Evolutionary conservation across 768 basidiomycete genomes (phyloP).

Genomic region (Russula vinacea): DNA sequence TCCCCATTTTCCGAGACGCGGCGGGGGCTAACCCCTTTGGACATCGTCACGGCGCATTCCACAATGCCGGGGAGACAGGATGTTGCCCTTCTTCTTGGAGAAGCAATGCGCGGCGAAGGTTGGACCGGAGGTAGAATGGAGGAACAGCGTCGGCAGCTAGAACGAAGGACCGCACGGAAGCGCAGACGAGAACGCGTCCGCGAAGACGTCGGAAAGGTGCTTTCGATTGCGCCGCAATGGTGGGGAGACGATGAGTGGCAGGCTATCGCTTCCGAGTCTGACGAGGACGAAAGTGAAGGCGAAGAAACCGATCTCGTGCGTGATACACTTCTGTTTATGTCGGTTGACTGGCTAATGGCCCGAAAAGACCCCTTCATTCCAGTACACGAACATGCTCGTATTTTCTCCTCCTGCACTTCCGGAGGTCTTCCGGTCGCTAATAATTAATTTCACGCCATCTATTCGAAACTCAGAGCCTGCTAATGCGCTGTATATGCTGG

Average conservation of each 20-base stretch:
- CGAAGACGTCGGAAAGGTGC: slow-evolving; percentile 53
- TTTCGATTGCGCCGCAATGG: slow-evolving; percentile 60
- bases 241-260: slow-evolving; percentile 53
- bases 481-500: slow-evolving; percentile 84
- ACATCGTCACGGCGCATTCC: slow-evolving; percentile 84
- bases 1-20: slow-evolving; percentile 75
- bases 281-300: slow-evolving; percentile 49
- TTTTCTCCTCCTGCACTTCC: slow-evolving; percentile 81
- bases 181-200: slow-evolving; percentile 54
- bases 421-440: slow-evolving; percentile 75
- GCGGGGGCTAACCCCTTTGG: slow-evolving; percentile 79
- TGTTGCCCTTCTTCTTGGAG: slow-evolving; percentile 81
- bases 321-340: slow-evolving; percentile 15
- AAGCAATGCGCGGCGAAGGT: slow-evolving; percentile 82
- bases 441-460: slow-evolving; percentile 69
- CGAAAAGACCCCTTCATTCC: slow-evolving; percentile 63
- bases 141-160: slow-evolving; percentile 56
- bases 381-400: slow-evolving; percentile 88
- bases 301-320: slow-evolving; percentile 51
- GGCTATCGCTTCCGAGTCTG: slow-evolving; percentile 35
- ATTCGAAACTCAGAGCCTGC: slow-evolving; percentile 82
- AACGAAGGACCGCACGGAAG: slow-evolving; percentile 54
- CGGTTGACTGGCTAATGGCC: background rate
- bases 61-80: slow-evolving; percentile 79
- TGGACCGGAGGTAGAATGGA: slow-evolving; percentile 80